These are phyloP conservation scores for Emergomyces orientalis DNA, from an alignment of 2,329 filamentous ascomycete species.

Conservation along the genomic window DNA sequence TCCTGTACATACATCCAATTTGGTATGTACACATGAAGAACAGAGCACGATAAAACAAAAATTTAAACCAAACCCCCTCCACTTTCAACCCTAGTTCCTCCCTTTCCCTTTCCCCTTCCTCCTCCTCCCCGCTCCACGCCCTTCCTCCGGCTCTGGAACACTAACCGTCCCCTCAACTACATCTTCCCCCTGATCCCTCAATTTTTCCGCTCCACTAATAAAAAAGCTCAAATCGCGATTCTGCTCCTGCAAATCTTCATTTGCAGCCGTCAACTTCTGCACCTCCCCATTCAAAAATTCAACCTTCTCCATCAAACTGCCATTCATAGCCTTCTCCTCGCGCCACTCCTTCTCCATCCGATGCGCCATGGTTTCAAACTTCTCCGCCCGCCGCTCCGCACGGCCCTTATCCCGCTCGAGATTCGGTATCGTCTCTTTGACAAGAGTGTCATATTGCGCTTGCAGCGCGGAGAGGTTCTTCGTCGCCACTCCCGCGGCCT, in stretches of 20 bases:
- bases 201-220: constrained; percentile 71
- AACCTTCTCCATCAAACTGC: constrained; percentile 70
- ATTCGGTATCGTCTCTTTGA: constrained; percentile 50
- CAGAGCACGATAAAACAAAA: neutral
- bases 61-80: neutral
- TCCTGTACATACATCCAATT: neutral
- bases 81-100: neutral
- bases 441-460: constrained; percentile 44
- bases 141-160: constrained; percentile 46
- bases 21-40: neutral
- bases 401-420: constrained; percentile 66
- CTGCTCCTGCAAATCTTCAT: constrained; percentile 69
- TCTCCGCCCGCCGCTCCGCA: constrained; percentile 57
- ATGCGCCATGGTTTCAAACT: constrained; percentile 66
- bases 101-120: constrained; percentile 34
- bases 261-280: constrained; percentile 49
- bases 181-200: constrained; percentile 63
- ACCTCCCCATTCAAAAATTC: constrained; percentile 55
- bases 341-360: constrained; percentile 65
- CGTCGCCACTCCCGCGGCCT: constrained; percentile 55
- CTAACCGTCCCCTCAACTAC: constrained; percentile 63
- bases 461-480: constrained; percentile 49
- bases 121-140: constrained; percentile 46
- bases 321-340: constrained; percentile 78
- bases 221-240: constrained; percentile 83